phyloP scores from a whole-genome alignment of 2,329 filamentous ascomycete species.

The Colletotrichum aenigma region DNA sequence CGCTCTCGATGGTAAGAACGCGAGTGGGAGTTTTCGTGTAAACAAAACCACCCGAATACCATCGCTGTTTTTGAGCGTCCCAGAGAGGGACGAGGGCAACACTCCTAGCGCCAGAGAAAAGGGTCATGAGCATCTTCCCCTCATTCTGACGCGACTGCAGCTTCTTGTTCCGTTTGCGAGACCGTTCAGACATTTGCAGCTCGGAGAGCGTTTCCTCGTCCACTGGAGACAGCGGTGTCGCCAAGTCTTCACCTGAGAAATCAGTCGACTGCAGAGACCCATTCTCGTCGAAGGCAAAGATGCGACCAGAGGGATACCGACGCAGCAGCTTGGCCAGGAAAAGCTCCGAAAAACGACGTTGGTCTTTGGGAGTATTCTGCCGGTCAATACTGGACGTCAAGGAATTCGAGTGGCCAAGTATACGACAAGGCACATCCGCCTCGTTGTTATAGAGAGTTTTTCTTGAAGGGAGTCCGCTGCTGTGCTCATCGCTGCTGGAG shows the following conservation, averaged over 20 bases:
- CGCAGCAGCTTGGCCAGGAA: slow-evolving; percentile 45
- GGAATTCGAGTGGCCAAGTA: slow-evolving; percentile 43
- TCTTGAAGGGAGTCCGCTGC: neutral
- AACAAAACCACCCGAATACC: slow-evolving; percentile 53
- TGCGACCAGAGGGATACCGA: slow-evolving; percentile 48
- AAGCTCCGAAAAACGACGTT: slow-evolving; percentile 36
- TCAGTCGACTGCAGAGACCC: slow-evolving; percentile 38
- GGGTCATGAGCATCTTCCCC: slow-evolving; percentile 30
- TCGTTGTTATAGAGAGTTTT: no score
- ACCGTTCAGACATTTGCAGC: neutral
- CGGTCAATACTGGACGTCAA: slow-evolving; percentile 35
- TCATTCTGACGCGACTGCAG: slow-evolving; percentile 26
- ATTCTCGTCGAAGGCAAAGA: slow-evolving; percentile 47
- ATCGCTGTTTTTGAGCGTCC: slow-evolving; percentile 48
- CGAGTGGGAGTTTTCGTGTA: slow-evolving; percentile 50
- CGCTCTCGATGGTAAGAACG: slow-evolving; percentile 48
- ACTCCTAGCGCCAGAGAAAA: slow-evolving; percentile 48
- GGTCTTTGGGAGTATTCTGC: slow-evolving; percentile 10
- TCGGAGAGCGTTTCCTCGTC: no score
- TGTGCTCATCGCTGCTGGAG: slow-evolving; percentile 24
- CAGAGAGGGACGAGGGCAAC: slow-evolving; percentile 53
- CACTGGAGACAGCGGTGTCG: neutral
- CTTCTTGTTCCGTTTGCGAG: neutral
- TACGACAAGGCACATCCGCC: slow-evolving; percentile 25
- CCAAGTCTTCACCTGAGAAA: slow-evolving; percentile 25